Conservation (phyloP, 495 filamentous ascomycete species). For the Thermochaetoides thermophila region DNA sequence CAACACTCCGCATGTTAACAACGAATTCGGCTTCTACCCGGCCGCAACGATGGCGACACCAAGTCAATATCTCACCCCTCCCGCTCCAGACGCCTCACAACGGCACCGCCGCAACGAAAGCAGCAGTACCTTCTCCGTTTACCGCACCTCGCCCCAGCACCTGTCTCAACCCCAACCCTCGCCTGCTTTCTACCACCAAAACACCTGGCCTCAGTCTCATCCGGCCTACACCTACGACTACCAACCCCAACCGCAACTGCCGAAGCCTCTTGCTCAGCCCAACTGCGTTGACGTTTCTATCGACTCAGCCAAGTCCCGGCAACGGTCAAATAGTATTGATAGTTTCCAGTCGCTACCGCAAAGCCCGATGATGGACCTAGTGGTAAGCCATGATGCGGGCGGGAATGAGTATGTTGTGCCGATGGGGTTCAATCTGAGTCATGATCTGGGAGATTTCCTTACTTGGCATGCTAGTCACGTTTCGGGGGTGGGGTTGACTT, state of each 20-base stretch:
- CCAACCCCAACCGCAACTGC: not conserved
- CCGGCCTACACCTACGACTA: not conserved
- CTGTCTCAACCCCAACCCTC: not conserved
- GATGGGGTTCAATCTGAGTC: constrained; percentile 40
- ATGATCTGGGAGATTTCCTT: constrained; percentile 37
- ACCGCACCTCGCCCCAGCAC: not conserved
- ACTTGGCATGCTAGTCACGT: constrained; percentile 33
- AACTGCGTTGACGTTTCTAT: not conserved
- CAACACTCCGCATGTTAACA: not conserved
- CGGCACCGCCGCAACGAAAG: constrained; percentile 7
- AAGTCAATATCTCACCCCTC: no score
- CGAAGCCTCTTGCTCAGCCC: not conserved
- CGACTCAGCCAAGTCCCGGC: not conserved
- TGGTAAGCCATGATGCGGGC: constrained; percentile 21
- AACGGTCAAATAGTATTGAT: constrained; percentile 7
- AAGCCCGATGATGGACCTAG: constrained; percentile 36
- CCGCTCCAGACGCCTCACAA: not conserved
- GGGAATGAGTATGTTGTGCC: constrained; percentile 32
- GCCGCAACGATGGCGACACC: not conserved
- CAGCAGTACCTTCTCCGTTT: no score
- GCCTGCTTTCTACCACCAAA: not conserved
- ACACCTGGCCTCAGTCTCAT: not conserved
- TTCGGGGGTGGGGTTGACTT: not conserved
- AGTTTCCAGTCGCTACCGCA: constrained; percentile 31
- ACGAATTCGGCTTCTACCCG: constrained; percentile 6